Base-by-base conservation (phyloP, 2,329 filamentous ascomycete species). In the Sporothrix sp. region DNA sequence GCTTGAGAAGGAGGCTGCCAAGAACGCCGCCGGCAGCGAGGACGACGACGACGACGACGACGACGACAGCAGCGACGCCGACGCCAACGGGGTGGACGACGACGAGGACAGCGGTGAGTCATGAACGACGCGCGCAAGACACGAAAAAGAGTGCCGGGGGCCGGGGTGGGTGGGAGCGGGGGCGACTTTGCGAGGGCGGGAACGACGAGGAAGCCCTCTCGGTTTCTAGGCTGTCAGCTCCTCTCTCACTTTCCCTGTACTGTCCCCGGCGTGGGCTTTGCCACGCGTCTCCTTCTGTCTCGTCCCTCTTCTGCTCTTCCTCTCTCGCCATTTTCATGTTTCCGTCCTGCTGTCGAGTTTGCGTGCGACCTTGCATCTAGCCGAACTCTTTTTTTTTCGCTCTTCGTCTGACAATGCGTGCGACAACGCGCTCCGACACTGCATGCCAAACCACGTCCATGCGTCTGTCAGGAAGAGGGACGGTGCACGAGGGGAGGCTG, bases 21-120 rank as follows among this genome's bases (percentile, higher is more conserved):
- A 13, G 8, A 13, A 10, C 21, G 53, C 20, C 0, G 43, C 25
- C 2, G 40, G 32, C 13, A 37, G 36, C 20, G 37, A 37, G 1
- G 43, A 38, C 1, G 37, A 37, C 2, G 43, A 38, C 1, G 37
- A 38, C 1, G 51, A 45, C 18, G 45, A 50, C 6, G 49, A 50
- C 14, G 42, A 49, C 8, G 52, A 50, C 16, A 47, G 48, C 18
- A 36, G 37, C 45, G 49, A 51, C 7, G 44, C 45, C 16, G 44
- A 51, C 8, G 46, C 47, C 21, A 52, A 53, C 32, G 51, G 52
- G 13, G 37, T 37, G 7, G 53, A 48, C 21, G 49, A 54, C 36
- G 42, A 52, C 11, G 48, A 48, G 23, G 48, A 50, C 16, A 33
- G 20, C 7, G 25, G 48, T 32, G 48, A 50, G 32, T 44, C 40